phyloP scores from a whole-genome alignment of 2,329 filamentous ascomycete genomes.

The Chlorencoelia australis region DNA sequence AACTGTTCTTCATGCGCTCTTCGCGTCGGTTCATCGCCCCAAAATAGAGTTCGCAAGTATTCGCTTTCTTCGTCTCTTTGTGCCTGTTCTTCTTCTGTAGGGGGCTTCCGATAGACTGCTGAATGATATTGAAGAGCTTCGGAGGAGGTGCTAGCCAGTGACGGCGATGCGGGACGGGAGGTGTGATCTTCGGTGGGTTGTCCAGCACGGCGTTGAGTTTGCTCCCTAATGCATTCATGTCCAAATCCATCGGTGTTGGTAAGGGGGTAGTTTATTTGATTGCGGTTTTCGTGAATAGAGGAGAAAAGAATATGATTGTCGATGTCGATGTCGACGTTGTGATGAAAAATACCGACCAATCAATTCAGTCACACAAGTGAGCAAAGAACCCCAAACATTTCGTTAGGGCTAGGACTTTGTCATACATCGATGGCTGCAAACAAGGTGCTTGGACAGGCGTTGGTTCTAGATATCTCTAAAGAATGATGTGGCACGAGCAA shows the following conservation, averaged over 20 bases:
- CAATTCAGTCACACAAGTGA: slow-evolving; percentile 1
- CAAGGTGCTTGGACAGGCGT: neutral
- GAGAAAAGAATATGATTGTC: neutral
- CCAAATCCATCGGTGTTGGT: slow-evolving; percentile 1
- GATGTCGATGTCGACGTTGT: no score
- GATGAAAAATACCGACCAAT: slow-evolving; percentile 1
- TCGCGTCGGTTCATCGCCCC: neutral
- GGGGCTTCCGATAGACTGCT: slow-evolving; percentile 1
- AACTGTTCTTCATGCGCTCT: slow-evolving; percentile 1
- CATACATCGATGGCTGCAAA: neutral
- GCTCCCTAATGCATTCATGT: neutral
- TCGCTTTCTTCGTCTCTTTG: slow-evolving; percentile 2
- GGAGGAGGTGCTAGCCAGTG: neutral
- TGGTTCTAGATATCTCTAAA: slow-evolving; percentile 2
- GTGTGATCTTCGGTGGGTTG: neutral
- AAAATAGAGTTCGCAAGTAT: slow-evolving; percentile 1
- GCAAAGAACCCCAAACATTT: slow-evolving; percentile 1
- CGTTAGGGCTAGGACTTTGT: neutral
- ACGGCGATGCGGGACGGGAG: neutral
- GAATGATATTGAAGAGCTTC: slow-evolving; percentile 2
- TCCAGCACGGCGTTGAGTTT: slow-evolving; percentile 1
- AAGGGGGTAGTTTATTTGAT: slow-evolving; percentile 2
- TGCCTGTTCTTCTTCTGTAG: slow-evolving; percentile 1
- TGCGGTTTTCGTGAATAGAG: slow-evolving; percentile 1
- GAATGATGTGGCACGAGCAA: slow-evolving; percentile 1